Conservation (phyloP, 345 rosid species). For the Viola odorata region DNA sequence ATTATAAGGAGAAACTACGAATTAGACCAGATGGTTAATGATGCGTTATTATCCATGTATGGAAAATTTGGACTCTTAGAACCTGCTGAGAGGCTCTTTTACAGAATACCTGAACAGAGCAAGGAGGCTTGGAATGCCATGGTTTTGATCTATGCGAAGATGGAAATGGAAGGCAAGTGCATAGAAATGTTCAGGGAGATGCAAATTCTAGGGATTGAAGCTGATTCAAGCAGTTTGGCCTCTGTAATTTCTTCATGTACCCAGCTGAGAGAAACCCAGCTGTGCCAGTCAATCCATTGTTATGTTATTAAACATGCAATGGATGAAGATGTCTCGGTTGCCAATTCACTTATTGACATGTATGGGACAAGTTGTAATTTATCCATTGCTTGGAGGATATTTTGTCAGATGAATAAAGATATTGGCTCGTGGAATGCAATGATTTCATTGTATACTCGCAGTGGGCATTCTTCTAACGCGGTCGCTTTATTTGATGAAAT, state of each 20-base stretch:
- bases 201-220: constrained; percentile 32
- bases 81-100: constrained; percentile 43
- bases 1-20: constrained; percentile 36
- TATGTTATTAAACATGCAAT: constrained; percentile 31
- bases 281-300: constrained; percentile 55
- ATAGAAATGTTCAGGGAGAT: constrained; percentile 43
- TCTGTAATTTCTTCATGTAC: constrained; percentile 56
- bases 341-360: constrained; percentile 54
- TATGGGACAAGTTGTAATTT: constrained; percentile 50
- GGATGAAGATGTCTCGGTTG: constrained; percentile 30
- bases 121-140: constrained; percentile 48
- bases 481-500: constrained; percentile 49
- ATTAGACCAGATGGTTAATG: constrained; percentile 33
- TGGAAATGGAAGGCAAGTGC: constrained; percentile 37
- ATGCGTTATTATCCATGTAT: constrained; percentile 55
- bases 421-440: constrained; percentile 52
- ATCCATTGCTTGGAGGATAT: constrained; percentile 38
- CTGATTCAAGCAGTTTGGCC: constrained; percentile 39
- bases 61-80: constrained; percentile 46
- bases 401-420: constrained; percentile 34
- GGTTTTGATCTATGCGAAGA: constrained; percentile 47
- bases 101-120: constrained; percentile 14
- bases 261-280: constrained; percentile 29
- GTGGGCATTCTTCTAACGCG: constrained; percentile 38
- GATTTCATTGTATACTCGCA: constrained; percentile 40